phyloP scores from a whole-genome alignment of 2,329 filamentous ascomycete genomes.

The Alternaria angustiovoidea region DNA sequence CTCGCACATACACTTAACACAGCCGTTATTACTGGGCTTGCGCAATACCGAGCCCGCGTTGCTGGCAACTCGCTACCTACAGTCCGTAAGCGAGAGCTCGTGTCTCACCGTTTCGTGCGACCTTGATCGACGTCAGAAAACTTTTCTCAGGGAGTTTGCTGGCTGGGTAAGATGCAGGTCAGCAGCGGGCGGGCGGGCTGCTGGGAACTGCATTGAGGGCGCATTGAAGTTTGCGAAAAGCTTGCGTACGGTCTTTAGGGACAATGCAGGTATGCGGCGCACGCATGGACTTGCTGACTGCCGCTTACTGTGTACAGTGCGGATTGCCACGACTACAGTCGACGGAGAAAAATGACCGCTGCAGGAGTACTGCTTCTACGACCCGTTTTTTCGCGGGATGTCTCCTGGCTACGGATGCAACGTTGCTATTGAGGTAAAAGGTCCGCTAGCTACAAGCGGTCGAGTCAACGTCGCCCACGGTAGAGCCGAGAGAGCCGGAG shows the following conservation, averaged over 20 bases:
- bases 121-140: slow-evolving; percentile 12
- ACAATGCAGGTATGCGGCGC: slow-evolving; percentile 10
- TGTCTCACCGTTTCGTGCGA: slow-evolving; percentile 20
- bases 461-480: background rate
- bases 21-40: slow-evolving; percentile 21
- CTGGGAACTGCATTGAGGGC: background rate
- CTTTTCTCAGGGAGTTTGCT: background rate
- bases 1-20: slow-evolving; percentile 20
- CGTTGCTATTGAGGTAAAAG: slow-evolving; percentile 6
- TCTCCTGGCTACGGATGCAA: slow-evolving; percentile 3
- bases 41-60: slow-evolving; percentile 18
- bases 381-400: slow-evolving; percentile 3
- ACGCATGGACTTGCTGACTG: slow-evolving; percentile 3
- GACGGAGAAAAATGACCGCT: slow-evolving; percentile 2
- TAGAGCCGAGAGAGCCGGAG: slow-evolving; percentile 4
- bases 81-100: slow-evolving; percentile 22
- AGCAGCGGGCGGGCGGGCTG: background rate
- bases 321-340: slow-evolving; percentile 7
- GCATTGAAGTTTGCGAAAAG: slow-evolving; percentile 2
- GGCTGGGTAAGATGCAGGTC: slow-evolving; percentile 3
- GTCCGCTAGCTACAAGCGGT: slow-evolving; percentile 4
- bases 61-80: slow-evolving; percentile 21
- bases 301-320: slow-evolving; percentile 14
- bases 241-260: background rate
- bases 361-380: slow-evolving; percentile 1